phyloP scores from a whole-genome alignment of 345 rosid species.

The Geranium brycei region DNA sequence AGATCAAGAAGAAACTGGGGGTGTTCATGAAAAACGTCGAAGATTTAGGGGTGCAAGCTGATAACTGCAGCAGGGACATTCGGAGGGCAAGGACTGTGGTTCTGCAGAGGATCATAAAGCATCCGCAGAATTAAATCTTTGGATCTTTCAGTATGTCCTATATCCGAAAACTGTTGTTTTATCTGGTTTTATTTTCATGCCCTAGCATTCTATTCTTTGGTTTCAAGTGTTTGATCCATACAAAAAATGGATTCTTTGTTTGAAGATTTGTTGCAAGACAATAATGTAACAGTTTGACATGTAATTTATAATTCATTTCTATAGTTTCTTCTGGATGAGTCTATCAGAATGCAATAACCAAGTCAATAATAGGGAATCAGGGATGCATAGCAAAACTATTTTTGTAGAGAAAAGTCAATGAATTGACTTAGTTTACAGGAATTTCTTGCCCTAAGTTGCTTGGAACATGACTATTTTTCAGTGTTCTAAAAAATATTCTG shows the following conservation, averaged over 20 bases:
- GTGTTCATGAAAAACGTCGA: constrained; percentile 73
- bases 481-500: no score
- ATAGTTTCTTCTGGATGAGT: no score
- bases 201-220: neutral
- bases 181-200: neutral
- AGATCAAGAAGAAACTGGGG: constrained; percentile 62
- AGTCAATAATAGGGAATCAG: no score
- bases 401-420: no score
- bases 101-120: constrained; percentile 78
- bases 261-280: neutral
- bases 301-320: neutral
- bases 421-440: no score
- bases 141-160: neutral
- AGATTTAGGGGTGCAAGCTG: constrained; percentile 66
- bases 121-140: constrained; percentile 24
- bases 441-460: no score
- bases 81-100: constrained; percentile 90
- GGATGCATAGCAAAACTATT: no score
- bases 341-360: no score
- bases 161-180: neutral
- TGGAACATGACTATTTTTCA: no score
- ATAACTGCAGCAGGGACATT: constrained; percentile 64
- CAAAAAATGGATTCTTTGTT: neutral
- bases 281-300: neutral
- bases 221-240: neutral